Conservation (phyloP, 495 filamentous ascomycete species). For the Penicillium canariense region DNA sequence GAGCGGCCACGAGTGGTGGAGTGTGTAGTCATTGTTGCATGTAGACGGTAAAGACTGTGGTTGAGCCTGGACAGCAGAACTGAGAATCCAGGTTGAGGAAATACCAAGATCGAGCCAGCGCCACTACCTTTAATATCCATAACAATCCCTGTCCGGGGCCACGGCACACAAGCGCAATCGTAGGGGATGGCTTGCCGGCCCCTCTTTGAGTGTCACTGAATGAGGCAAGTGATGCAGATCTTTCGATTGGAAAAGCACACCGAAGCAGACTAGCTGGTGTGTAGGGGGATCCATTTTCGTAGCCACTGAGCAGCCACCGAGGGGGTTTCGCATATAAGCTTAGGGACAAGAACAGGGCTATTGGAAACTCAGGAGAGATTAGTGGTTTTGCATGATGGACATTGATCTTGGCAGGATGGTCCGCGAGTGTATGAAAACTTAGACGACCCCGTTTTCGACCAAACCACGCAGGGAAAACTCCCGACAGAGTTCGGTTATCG, state of each 20-base stretch:
- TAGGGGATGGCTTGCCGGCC: background rate
- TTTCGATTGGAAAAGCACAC: background rate
- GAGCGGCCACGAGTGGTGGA: conserved; percentile 30
- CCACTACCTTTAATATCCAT: conserved; percentile 12
- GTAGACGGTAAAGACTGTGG: conserved; percentile 3
- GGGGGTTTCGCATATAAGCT: conserved; percentile 12
- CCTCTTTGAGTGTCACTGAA: background rate
- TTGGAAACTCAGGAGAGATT: background rate
- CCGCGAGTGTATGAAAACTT: background rate
- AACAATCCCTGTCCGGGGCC: background rate
- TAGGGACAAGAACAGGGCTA: conserved; percentile 1
- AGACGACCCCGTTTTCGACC: background rate
- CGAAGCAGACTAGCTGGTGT: background rate
- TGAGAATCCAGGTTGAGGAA: background rate
- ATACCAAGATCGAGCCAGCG: conserved; percentile 8
- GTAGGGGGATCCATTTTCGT: background rate
- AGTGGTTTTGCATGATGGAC: background rate
- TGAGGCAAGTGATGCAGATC: conserved; percentile 5
- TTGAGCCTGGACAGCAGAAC: background rate
- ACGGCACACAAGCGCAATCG: background rate
- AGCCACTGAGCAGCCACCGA: background rate
- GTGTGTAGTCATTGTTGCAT: conserved; percentile 31
- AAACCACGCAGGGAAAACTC: background rate
- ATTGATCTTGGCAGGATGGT: background rate
- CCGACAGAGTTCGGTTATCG: conserved; percentile 5